Evolutionary conservation across 2,329 filamentous ascomycete genomes (phyloP), one percentile per base, ranked within the genome.

Genomic region (Beauveria varroae): DNA sequence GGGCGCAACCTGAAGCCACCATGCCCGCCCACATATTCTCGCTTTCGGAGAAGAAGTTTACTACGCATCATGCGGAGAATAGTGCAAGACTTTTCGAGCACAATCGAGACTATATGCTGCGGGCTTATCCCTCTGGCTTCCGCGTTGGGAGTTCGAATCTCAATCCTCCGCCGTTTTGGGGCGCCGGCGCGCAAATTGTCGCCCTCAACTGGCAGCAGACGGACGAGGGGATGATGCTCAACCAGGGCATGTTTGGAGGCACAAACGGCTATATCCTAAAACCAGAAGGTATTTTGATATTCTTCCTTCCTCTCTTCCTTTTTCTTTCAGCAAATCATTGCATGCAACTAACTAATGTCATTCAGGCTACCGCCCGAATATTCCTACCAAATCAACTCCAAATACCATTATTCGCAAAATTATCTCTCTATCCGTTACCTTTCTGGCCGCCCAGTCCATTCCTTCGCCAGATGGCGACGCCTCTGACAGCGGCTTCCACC

Each of bases 141-240:
- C 86, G 93, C 7, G 86, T 97, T 57, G 82, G 85, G 63, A 96
- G 91, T 0, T 95, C 90, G 1, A 98, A 97, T 70, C 79, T 96
- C 14, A 91, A 96, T 67, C 92, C 93, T 5, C 84, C 86, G 1
- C 81, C 88, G 3, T 95, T 93, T 74, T 97, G 93, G 93, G 83
- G 91, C 37, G 87, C 90, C 65, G 93, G 93, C 16, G 88, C 96
- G 3, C 93, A 97, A 73, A 88, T 97, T 67, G 91, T 96, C 1
- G 93, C 93, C 0, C 78, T 98, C 63, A 97, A 97, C 75, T 98
- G 93, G 91, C 93, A 98, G 74, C 88, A 87, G 64, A 87, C 89
- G 73, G 92, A 97, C 69, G 88, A 91, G 67, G 92, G 91, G 37
- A 96, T 96, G 87, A 97, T 97, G 93, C 82, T 96, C 16, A 97